Percentiles rank a stretch among this genome's conserved stretches.
phyloP scores from a whole-genome alignment of 2,329 filamentous ascomycete genomes.

The Calonectria leucothoes region DNA sequence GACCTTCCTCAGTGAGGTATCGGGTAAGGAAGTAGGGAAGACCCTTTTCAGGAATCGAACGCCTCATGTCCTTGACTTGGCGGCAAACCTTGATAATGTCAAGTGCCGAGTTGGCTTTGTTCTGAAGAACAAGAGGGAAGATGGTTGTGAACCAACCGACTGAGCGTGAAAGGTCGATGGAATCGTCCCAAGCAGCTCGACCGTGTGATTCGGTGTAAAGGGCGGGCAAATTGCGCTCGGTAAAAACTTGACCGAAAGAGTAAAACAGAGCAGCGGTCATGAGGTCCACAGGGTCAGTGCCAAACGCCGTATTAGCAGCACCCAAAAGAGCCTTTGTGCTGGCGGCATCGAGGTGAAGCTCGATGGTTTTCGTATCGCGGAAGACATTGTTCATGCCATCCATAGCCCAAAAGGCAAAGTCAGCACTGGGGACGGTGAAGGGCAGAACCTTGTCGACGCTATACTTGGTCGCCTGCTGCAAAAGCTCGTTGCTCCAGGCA shows the following conservation, averaged over 20 bases:
- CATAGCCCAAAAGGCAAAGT: neutral
- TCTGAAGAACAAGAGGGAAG: conserved; percentile 34
- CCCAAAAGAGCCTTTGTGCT: neutral
- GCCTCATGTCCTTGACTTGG: conserved; percentile 34
- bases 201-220: conserved; percentile 50
- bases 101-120: neutral
- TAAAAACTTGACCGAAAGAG: conserved; percentile 41
- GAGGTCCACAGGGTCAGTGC: conserved; percentile 46
- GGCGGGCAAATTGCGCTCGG: conserved; percentile 35
- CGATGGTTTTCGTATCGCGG: conserved; percentile 9
- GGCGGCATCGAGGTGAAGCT: neutral
- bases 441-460: neutral
- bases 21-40: conserved; percentile 33
- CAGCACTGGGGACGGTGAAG: neutral
- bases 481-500: neutral
- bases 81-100: conserved; percentile 13
- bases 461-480: neutral
- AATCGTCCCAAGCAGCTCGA: conserved; percentile 44
- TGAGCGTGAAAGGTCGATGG: conserved; percentile 44
- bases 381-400: conserved; percentile 3
- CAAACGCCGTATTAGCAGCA: conserved; percentile 31
- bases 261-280: conserved; percentile 40
- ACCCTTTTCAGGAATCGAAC: conserved; percentile 29
- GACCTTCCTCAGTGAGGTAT: conserved; percentile 32
- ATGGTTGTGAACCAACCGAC: conserved; percentile 53